These are phyloP conservation scores for Wickerhamomyces strasburgensis DNA, from an alignment of 805 yeast species.

Conservation along the genomic window DNA sequence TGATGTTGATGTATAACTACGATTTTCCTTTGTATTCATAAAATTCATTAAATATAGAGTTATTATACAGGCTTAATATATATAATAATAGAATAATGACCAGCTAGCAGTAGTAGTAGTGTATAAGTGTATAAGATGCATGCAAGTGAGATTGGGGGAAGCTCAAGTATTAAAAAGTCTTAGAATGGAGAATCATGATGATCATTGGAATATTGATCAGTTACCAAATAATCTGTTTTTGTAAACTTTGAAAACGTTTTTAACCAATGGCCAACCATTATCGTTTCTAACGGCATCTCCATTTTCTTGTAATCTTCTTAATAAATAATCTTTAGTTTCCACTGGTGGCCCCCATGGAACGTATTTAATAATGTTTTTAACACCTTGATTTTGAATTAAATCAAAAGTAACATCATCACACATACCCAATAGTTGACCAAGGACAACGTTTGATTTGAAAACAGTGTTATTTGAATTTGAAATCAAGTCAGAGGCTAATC, in stretches of 20 bases:
- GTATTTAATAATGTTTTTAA: conserved; percentile 79
- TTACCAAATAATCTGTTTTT: conserved; percentile 24
- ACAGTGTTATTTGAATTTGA: conserved; percentile 26
- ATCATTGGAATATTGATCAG: neutral
- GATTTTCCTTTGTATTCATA: conserved; percentile 1
- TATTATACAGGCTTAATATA: too few relatives aligned
- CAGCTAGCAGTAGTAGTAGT: too few relatives aligned
- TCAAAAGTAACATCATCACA: conserved; percentile 84
- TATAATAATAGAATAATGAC: too few relatives aligned
- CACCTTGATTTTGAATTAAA: conserved; percentile 58
- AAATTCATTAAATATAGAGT: too few relatives aligned
- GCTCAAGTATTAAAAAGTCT: neutral
- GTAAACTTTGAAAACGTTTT: conserved; percentile 41
- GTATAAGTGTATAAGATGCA: too few relatives aligned
- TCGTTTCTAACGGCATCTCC: conserved; percentile 90
- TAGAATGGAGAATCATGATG: neutral
- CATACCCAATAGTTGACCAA: conserved; percentile 94
- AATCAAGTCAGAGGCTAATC: conserved; percentile 59
- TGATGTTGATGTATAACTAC: conserved; percentile 8
- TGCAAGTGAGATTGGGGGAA: neutral
- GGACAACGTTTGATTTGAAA: conserved; percentile 56
- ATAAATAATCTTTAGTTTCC: conserved; percentile 85
- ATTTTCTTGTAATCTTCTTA: conserved; percentile 90
- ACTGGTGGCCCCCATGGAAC: conserved; percentile 98
- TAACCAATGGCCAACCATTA: conserved; percentile 71